Conservation (phyloP, 768 basidiomycete genomes). For the Cystobasidium ongulense region DNA sequence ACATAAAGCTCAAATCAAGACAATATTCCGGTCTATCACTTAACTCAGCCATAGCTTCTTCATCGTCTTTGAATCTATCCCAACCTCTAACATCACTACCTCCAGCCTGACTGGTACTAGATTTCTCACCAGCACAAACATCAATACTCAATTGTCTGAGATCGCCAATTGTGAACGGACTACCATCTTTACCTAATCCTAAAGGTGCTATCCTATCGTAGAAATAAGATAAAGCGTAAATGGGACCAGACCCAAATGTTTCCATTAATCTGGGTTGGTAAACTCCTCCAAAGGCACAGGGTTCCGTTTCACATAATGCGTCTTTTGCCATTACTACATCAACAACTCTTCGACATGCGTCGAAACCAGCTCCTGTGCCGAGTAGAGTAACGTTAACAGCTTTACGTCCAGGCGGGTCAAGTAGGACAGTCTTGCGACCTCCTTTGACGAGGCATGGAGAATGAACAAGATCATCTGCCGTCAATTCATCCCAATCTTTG, state of each 20-base stretch:
- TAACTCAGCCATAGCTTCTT: constrained; percentile 59
- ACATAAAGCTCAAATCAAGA: constrained; percentile 91
- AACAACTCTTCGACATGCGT: constrained; percentile 72
- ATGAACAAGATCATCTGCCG: constrained; percentile 48
- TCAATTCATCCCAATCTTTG: constrained; percentile 46
- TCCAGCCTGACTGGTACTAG: constrained; percentile 39
- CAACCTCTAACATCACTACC: constrained; percentile 46
- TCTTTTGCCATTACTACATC: constrained; percentile 91
- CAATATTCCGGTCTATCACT: constrained; percentile 85
- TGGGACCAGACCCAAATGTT: constrained; percentile 68
- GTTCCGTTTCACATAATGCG: constrained; percentile 81
- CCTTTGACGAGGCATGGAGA: constrained; percentile 77
- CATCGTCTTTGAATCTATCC: constrained; percentile 47
- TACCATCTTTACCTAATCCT: constrained; percentile 38
- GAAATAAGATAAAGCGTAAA: constrained; percentile 72
- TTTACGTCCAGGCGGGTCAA: constrained; percentile 51
- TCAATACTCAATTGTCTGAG: constrained; percentile 53
- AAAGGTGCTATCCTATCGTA: constrained; percentile 86
- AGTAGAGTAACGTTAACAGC: constrained; percentile 69
- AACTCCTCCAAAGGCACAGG: constrained; percentile 93
- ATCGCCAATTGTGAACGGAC: constrained; percentile 40
- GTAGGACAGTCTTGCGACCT: constrained; percentile 57
- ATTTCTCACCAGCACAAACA: constrained; percentile 62
- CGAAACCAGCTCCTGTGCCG: constrained; percentile 73
- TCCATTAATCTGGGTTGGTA: constrained; percentile 90